phyloP scores from a whole-genome alignment of 768 basidiomycete species.

The Termitomyces sp. region DNA sequence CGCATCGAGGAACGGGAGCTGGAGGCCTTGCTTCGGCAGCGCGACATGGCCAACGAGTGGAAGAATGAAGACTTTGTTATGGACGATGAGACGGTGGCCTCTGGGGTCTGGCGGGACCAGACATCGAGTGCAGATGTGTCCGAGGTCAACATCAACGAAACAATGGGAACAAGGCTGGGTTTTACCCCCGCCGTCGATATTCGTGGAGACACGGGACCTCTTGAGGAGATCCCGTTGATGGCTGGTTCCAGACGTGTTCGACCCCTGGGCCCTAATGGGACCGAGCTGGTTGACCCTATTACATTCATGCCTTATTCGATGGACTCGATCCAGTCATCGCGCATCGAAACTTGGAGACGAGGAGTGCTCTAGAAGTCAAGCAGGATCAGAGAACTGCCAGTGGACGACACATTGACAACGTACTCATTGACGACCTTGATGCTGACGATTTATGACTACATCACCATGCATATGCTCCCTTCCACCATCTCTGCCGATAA shows the following conservation, averaged over 20 bases:
- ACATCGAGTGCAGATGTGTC: background rate
- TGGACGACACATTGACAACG: background rate
- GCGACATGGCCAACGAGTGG: background rate
- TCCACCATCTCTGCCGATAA: background rate
- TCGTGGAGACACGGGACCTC: background rate
- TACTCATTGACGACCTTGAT: background rate
- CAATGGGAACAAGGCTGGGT: too few relatives aligned
- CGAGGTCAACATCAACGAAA: background rate
- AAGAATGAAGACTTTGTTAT: background rate
- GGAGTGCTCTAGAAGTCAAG: background rate
- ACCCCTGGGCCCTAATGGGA: background rate
- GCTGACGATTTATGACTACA: background rate
- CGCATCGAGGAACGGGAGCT: conserved; percentile 10
- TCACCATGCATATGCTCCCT: background rate
- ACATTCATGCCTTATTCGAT: background rate
- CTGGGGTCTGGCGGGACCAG: background rate
- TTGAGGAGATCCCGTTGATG: background rate
- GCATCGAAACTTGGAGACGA: background rate
- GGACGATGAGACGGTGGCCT: conserved; percentile 1
- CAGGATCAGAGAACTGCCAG: background rate
- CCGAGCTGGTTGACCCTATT: background rate
- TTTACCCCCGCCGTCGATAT: background rate
- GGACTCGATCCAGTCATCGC: background rate
- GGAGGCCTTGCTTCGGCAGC: conserved; percentile 5
- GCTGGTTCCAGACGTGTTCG: background rate